phyloP scores from a whole-genome alignment of 1,139 yeast species.

The Hansenula lynferdii region DNA sequence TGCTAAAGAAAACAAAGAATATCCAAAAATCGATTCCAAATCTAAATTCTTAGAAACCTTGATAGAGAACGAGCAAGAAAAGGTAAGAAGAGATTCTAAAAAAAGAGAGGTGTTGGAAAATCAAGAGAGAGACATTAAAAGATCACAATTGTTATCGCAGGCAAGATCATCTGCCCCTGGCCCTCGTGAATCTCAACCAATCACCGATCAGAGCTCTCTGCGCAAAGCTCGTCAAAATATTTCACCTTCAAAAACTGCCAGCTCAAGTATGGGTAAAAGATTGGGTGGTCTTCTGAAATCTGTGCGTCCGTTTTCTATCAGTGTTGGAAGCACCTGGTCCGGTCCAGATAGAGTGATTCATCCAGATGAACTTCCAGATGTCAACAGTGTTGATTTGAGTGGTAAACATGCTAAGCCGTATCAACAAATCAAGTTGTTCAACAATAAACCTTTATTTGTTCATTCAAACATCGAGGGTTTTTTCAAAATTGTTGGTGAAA shows the following conservation, averaged over 20 bases:
- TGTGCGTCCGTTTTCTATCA: conserved; percentile 42
- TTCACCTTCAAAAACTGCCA: conserved; percentile 19
- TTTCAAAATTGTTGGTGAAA: conserved; percentile 58
- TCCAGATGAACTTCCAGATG: conserved; percentile 56
- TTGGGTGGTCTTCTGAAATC: conserved; percentile 39
- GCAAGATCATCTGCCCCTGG: conserved; percentile 15
- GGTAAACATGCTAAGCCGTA: conserved; percentile 47
- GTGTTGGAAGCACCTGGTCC: conserved; percentile 31
- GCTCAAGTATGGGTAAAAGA: conserved; percentile 29
- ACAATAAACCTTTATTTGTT: conserved; percentile 27
- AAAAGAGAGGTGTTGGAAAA: conserved; percentile 38
- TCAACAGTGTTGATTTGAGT: conserved; percentile 35
- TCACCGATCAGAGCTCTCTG: conserved; percentile 10
- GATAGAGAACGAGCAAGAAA: conserved; percentile 43
- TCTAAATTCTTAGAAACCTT: conserved; percentile 39
- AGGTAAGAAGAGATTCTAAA: conserved; percentile 44
- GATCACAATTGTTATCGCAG: conserved; percentile 23
- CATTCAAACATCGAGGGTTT: conserved; percentile 31
- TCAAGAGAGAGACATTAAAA: conserved; percentile 32
- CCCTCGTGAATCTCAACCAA: conserved; percentile 10
- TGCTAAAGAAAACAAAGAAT: conserved; percentile 35
- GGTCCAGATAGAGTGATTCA: conserved; percentile 48
- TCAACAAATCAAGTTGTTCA: conserved; percentile 48
- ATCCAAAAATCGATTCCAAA: conserved; percentile 27
- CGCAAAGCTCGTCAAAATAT: conserved; percentile 14